A percentile compares a stretch with the other conserved stretches of the same genome.
phyloP scores from a whole-genome alignment of 2,329 filamentous ascomycete genomes.

The Penicillium sp. region DNA sequence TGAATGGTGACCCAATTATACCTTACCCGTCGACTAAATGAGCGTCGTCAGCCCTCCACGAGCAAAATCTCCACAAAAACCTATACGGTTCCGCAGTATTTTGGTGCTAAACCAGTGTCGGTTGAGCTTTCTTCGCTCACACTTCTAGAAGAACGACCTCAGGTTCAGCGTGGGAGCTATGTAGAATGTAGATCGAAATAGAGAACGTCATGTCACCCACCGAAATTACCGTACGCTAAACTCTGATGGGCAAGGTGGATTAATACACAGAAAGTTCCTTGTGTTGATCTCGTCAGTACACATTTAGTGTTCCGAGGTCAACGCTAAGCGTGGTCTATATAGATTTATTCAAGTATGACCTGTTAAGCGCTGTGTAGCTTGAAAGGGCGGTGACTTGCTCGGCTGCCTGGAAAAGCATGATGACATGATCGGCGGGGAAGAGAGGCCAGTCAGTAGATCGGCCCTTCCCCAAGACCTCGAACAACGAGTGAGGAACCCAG shows the following conservation, averaged over 20 bases:
- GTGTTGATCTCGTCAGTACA: not conserved
- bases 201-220: not conserved
- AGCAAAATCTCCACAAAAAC: not conserved
- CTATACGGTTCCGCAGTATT: not conserved
- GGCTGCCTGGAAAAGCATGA: not conserved
- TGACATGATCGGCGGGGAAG: conserved; percentile 7
- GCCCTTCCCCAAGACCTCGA: not conserved
- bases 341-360: not conserved
- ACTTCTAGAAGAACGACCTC: not conserved
- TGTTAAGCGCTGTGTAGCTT: not conserved
- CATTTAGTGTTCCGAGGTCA: not conserved
- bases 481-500: not conserved
- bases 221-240: not conserved
- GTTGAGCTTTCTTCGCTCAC: not conserved
- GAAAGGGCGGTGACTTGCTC: not conserved
- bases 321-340: not conserved
- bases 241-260: conserved; percentile 1
- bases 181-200: not conserved
- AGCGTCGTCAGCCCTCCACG: not conserved
- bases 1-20: not conserved
- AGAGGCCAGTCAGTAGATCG: not conserved
- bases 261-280: not conserved
- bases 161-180: not conserved
- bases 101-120: not conserved
- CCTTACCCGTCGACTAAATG: not conserved